Evolutionary conservation across 345 rosid genomes (phyloP).

Genomic region (Eucalyptus pauciflora): DNA sequence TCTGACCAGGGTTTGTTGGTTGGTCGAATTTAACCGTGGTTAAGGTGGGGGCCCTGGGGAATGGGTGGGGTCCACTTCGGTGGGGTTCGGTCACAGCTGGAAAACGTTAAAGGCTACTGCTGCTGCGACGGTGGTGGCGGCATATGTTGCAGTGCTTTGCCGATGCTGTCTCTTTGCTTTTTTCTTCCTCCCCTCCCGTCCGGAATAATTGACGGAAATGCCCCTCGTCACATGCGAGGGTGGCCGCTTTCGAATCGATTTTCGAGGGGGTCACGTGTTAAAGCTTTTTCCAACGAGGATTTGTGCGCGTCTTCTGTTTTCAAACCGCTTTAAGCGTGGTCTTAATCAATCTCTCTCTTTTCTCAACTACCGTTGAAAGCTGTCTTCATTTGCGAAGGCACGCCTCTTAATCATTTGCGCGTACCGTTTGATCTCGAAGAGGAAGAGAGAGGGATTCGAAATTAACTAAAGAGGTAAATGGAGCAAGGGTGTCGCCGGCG

Average conservation of each 20-base stretch:
- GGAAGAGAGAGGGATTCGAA: not conserved
- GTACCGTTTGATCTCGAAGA: not conserved
- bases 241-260: not conserved
- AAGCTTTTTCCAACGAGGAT: not conserved
- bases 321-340: not conserved
- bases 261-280: not conserved
- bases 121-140: not conserved
- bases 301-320: not conserved
- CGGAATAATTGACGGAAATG: not conserved
- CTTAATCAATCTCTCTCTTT: not conserved
- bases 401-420: not conserved
- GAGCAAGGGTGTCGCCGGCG: not conserved
- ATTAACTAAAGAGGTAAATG: not conserved
- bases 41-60: not conserved
- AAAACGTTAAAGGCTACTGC: not conserved
- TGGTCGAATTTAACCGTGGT: constrained; percentile 1
- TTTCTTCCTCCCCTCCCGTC: not conserved
- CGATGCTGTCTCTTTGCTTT: not conserved
- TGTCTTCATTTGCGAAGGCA: fast-evolving
- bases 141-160: not conserved
- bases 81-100: not conserved
- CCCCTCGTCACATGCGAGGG: not conserved
- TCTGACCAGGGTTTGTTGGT: constrained; percentile 5
- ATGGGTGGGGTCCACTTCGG: not conserved
- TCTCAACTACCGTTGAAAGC: not conserved